These are phyloP conservation scores for Triangularia setosa DNA, from an alignment of 2,329 filamentous ascomycete species.

Conservation along the genomic window DNA sequence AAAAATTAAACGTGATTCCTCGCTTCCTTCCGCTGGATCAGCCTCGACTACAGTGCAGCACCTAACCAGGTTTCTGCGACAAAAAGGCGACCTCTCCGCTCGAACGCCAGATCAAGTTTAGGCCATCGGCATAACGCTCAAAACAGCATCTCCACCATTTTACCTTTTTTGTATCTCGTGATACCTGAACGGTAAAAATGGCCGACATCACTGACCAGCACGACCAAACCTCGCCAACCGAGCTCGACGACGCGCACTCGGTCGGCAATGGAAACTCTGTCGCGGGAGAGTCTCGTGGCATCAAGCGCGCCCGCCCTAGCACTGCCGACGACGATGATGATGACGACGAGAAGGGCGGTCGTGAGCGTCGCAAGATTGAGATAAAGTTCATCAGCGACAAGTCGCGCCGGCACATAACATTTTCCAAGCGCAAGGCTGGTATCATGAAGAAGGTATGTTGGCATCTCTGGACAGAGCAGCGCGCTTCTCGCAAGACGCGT, in stretches of 20 bases:
- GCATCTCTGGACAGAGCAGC: background rate
- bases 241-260: conserved; percentile 68
- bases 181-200: conserved; percentile 53
- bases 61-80: conserved; percentile 56
- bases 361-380: conserved; percentile 98
- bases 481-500: conserved; percentile 17
- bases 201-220: conserved; percentile 77
- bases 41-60: conserved; percentile 44
- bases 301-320: conserved; percentile 83
- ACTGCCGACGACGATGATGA: conserved; percentile 92
- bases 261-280: conserved; percentile 67
- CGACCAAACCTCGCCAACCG: conserved; percentile 70
- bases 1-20: conserved; percentile 40
- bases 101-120: conserved; percentile 62
- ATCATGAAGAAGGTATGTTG: conserved; percentile 98
- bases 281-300: conserved; percentile 68
- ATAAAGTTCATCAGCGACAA: conserved; percentile 99
- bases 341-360: conserved; percentile 94
- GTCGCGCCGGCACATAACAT: conserved; percentile 98
- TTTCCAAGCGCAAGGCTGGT: conserved; percentile 98
- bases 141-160: conserved; percentile 61
- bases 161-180: conserved; percentile 49
- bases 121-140: conserved; percentile 62
- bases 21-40: conserved; percentile 47
- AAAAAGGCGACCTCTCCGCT: conserved; percentile 47